These are phyloP conservation scores for Malania oleifera DNA, from an alignment of 164 flowering plant species.

Conservation along the genomic window DNA sequence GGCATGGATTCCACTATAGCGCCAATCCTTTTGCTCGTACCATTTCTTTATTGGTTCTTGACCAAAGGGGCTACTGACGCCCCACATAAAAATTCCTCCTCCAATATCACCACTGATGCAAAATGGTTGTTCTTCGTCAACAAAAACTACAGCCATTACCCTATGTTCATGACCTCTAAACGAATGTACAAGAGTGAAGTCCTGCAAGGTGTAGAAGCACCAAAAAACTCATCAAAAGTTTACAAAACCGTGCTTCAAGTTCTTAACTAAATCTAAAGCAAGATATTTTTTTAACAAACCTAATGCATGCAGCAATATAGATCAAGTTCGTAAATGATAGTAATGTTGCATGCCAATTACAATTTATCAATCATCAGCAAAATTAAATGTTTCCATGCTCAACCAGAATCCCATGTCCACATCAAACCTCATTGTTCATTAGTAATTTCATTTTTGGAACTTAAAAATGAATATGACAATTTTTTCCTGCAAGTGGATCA, in stretches of 20 bases:
- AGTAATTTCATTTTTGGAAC: too few species aligned
- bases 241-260: not conserved
- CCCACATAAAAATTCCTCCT: conserved; percentile 83
- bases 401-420: too few species aligned
- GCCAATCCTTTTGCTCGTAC: conserved; percentile 88
- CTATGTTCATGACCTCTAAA: conserved; percentile 82
- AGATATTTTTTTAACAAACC: too few species aligned
- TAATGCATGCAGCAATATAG: not conserved
- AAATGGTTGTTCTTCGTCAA: conserved; percentile 50
- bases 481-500: too few species aligned
- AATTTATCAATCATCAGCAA: too few species aligned
- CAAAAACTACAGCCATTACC: conserved; percentile 59
- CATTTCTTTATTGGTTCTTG: conserved; percentile 58
- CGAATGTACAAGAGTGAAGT: conserved; percentile 64
- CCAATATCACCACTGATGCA: conserved; percentile 86
- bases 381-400: too few species aligned
- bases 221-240: not conserved
- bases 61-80: conserved; percentile 27
- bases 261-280: not conserved
- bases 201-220: conserved; percentile 38
- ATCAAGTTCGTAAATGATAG: too few species aligned
- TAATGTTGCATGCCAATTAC: too few species aligned
- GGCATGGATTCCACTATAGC: conserved; percentile 89
- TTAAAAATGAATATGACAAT: too few species aligned
- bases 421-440: too few species aligned